Evolutionary conservation across 139 green algal species (phyloP).

Genomic region (Tetraselmis chui): DNA sequence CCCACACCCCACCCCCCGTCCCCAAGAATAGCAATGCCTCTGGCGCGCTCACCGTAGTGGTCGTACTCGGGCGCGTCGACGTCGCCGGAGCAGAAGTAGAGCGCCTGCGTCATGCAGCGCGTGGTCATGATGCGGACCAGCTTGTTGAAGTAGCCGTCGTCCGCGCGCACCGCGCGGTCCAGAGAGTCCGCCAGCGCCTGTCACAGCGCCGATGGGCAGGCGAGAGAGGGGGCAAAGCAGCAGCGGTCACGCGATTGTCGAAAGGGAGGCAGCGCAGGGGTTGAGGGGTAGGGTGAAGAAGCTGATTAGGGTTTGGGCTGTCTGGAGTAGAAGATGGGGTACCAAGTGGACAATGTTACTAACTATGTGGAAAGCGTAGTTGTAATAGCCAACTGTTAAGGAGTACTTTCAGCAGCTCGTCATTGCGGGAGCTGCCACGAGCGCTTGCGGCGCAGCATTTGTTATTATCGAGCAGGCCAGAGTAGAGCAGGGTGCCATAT

Average conservation of each 20-base stretch:
- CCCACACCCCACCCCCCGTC: not conserved
- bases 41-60: constrained; percentile 62
- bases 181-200: constrained; percentile 63
- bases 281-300: not conserved
- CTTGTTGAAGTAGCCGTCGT: constrained; percentile 96
- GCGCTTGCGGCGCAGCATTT: too few species aligned
- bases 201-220: too few species aligned
- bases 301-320: not conserved
- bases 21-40: not conserved
- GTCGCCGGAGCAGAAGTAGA: constrained; percentile 71
- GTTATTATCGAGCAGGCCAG: too few species aligned
- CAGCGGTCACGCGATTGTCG: too few species aligned
- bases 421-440: too few species aligned
- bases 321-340: too few species aligned
- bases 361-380: too few species aligned
- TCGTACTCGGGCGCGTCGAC: constrained; percentile 52
- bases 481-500: too few species aligned
- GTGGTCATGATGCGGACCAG: constrained; percentile 95
- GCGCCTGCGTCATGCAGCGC: constrained; percentile 91
- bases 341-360: too few species aligned
- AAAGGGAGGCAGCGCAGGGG: constrained; percentile 25
- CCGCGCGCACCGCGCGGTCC: constrained; percentile 56
- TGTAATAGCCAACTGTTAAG: too few species aligned
- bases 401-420: too few species aligned
- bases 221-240: constrained; percentile 41